These are phyloP conservation scores for Calonectria montana DNA, from an alignment of 2,329 filamentous ascomycete genomes.

Conservation along the genomic window DNA sequence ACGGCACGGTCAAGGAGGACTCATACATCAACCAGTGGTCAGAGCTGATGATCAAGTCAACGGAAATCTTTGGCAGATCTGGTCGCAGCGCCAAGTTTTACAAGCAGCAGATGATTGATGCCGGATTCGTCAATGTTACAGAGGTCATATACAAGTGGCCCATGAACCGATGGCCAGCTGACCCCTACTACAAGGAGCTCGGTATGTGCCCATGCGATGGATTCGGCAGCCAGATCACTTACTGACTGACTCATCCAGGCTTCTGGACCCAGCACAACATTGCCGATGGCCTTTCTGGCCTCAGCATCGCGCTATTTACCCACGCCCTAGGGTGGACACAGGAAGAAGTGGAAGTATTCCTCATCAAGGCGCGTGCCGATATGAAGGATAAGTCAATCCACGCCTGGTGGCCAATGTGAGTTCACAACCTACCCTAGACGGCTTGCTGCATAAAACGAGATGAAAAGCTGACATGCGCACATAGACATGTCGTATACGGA, in stretches of 20 bases:
- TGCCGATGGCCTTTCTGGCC: slow-evolving; percentile 47
- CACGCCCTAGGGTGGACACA: slow-evolving; percentile 49
- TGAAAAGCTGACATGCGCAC: not conserved
- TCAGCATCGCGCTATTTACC: slow-evolving; percentile 54
- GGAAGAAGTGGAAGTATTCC: slow-evolving; percentile 47
- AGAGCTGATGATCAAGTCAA: slow-evolving; percentile 44
- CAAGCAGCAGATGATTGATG: slow-evolving; percentile 56
- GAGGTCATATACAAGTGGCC: slow-evolving; percentile 63
- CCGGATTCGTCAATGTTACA: slow-evolving; percentile 64
- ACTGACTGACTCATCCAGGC: slow-evolving; percentile 52
- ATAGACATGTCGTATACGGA: slow-evolving; percentile 39
- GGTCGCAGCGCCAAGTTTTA: slow-evolving; percentile 45
- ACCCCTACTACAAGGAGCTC: slow-evolving; percentile 62
- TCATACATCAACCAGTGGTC: slow-evolving; percentile 45
- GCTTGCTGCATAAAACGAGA: accelerated
- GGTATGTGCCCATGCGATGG: slow-evolving; percentile 44
- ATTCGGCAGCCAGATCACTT: not conserved
- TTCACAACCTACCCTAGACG: not conserved
- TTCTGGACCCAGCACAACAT: slow-evolving; percentile 49
- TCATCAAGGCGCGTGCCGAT: slow-evolving; percentile 47
- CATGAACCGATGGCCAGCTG: slow-evolving; percentile 62
- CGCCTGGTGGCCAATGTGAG: slow-evolving; percentile 54
- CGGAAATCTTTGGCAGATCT: slow-evolving; percentile 44
- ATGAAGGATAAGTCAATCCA: slow-evolving; percentile 50
- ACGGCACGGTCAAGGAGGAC: slow-evolving; percentile 49